Evolutionary conservation across 2,329 filamentous ascomycete species (phyloP), one percentile per base, ranked within the genome.

Genomic region (Gaeumannomyces tritici): DNA sequence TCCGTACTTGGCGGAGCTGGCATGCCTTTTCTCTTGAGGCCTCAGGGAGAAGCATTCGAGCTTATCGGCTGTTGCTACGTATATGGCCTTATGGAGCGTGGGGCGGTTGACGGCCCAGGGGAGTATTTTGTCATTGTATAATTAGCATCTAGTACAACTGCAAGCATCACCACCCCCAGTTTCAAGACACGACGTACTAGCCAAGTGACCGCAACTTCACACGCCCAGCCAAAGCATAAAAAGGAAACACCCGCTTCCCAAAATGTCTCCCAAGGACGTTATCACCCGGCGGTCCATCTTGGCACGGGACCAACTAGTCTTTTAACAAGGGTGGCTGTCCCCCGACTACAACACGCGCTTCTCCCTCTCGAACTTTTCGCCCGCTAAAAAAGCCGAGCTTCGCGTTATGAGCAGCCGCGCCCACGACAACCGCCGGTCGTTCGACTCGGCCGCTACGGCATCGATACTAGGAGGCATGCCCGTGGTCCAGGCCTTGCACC

Each of bases 361-460:
- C 28, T 61, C 59, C 18, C 51, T 61, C 51, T 61, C 59, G 12
- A 61, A 29, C 59, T 29, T 61, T 11, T 61, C 59, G 12, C 59
- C 59, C 28, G 59, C 59, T n/a, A 61, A 56, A 12, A 55, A 55
- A 28, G 59, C 59, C 42, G 47, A 61, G 59, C 15, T 31, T 11
- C 59, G 51, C 28, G 59, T 61, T 51, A 33, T 61, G 47, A 15
- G 51, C 54, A 21, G 29, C 42, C 59, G 59, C 13, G 15, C 31
- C 3, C 58, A 24, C 11, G 33, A 60, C 58, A n/a, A 31, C 33
- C 59, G 51, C n/a, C 28, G 59, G 42, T 61, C 59, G 11, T 31
- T 61, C 42, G 59, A 61, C 59, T 55, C 59, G 28, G 26, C 59
- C 18, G 59, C 59, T 3, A 33, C 42, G 24, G 26, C 51, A 6